Evolutionary conservation across 2,329 filamentous ascomycete genomes (phyloP).

Genomic region (Aspergillus neoniger): DNA sequence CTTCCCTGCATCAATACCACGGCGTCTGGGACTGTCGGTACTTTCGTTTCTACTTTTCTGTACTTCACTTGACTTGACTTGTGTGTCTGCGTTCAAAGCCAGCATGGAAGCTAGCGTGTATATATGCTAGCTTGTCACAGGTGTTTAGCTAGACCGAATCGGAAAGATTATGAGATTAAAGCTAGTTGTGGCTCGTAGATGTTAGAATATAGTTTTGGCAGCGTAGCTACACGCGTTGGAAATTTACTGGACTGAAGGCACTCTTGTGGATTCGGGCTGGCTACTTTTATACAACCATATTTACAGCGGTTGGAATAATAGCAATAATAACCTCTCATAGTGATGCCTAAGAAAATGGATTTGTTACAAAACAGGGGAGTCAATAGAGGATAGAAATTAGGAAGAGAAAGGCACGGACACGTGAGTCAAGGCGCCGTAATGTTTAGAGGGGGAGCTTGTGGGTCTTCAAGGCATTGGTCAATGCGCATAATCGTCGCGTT

Average conservation of each 20-base stretch:
- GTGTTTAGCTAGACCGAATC: not conserved
- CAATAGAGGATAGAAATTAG: not conserved
- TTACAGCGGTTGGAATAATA: not conserved
- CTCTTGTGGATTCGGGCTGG: too few species aligned
- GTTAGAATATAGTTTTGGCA: rapidly evolving
- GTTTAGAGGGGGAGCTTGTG: constrained; percentile 31
- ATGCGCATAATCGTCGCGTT: constrained; percentile 68
- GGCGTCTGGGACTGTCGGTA: constrained; percentile 3
- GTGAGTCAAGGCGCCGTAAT: not conserved
- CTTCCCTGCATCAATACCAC: not conserved
- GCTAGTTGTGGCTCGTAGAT: too few species aligned
- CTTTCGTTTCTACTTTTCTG: not conserved
- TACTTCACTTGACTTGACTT: not conserved
- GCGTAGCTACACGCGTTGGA: too few species aligned
- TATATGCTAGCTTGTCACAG: not conserved
- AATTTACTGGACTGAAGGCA: too few species aligned
- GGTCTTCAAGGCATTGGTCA: constrained; percentile 67
- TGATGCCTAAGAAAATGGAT: not conserved
- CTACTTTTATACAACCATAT: too few species aligned
- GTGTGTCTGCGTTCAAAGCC: not conserved
- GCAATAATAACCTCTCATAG: not conserved
- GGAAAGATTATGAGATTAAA: not conserved
- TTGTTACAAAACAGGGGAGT: not conserved
- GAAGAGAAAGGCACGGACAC: not conserved
- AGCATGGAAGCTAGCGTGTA: not conserved